These are phyloP conservation scores for Starmerella riodocensis DNA, from an alignment of 805 yeast genomes.

Conservation along the genomic window DNA sequence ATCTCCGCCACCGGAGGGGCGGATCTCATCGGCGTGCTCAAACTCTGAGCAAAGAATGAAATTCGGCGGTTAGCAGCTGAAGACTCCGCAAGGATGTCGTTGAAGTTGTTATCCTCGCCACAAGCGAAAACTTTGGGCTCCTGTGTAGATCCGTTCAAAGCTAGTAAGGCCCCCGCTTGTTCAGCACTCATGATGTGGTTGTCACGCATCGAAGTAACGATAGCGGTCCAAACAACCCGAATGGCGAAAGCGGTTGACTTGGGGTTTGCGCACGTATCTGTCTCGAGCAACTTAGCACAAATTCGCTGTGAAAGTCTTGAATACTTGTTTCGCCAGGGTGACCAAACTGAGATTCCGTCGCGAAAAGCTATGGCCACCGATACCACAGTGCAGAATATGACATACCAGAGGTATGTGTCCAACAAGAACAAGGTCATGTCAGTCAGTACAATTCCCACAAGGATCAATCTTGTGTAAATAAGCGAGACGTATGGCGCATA, in stretches of 20 bases:
- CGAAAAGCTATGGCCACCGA: constrained; percentile 60
- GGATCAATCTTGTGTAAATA: constrained; percentile 45
- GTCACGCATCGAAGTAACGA: constrained; percentile 68
- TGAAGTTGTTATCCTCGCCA: constrained; percentile 46
- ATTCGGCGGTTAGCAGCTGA: constrained; percentile 67
- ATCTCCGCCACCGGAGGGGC: constrained; percentile 50
- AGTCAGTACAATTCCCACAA: constrained; percentile 41
- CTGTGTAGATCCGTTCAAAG: constrained; percentile 33
- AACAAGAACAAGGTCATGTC: constrained; percentile 60
- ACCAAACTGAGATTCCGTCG: constrained; percentile 71
- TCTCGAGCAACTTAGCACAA: constrained; percentile 50
- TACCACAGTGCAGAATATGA: constrained; percentile 61
- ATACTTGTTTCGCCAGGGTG: constrained; percentile 78
- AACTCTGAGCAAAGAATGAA: constrained; percentile 79
- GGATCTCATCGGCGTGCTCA: constrained; percentile 74
- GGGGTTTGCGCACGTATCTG: constrained; percentile 30
- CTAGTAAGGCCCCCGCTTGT: constrained; percentile 53
- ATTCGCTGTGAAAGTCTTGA: constrained; percentile 66
- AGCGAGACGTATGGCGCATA: constrained; percentile 37
- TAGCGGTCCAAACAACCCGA: constrained; percentile 56
- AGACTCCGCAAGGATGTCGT: constrained; percentile 41
- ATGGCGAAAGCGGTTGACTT: constrained; percentile 5
- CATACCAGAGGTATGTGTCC: constrained; percentile 79
- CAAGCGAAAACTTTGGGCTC: constrained; percentile 72
- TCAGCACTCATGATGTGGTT: constrained; percentile 67